Percentiles rank a stretch among this genome's conserved stretches.
Evolutionary conservation across 306 rosid species (phyloP).

Genomic region (Medicago lupulina): DNA sequence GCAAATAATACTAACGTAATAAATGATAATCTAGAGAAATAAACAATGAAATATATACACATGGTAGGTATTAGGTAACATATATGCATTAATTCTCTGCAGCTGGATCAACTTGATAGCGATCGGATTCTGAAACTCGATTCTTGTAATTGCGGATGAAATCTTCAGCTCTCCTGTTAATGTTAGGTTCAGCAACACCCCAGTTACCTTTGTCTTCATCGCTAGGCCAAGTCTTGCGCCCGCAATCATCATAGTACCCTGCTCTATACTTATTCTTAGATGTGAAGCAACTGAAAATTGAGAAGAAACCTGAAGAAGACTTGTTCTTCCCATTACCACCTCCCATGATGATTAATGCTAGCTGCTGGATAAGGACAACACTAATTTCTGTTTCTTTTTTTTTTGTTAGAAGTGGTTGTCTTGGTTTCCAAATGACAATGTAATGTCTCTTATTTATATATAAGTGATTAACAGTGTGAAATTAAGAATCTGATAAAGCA

Average conservation of each 20-base stretch:
- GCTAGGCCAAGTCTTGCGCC: slow-evolving; percentile 57
- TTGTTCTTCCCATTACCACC: slow-evolving; percentile 42
- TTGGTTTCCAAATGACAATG: slow-evolving; percentile 13
- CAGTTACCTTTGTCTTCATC: slow-evolving; percentile 58
- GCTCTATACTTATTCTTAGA: slow-evolving; percentile 41
- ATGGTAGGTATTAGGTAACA: background rate
- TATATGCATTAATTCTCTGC: background rate
- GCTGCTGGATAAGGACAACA: background rate
- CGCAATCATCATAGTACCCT: slow-evolving; percentile 37
- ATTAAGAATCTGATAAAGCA: slow-evolving; percentile 38
- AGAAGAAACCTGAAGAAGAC: slow-evolving; percentile 51
- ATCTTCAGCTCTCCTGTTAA: slow-evolving; percentile 61
- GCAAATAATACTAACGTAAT: background rate
- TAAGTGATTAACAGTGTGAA: background rate
- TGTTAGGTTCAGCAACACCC: slow-evolving; percentile 64
- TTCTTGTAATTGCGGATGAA: slow-evolving; percentile 51
- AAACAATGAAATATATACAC: background rate
- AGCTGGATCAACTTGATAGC: slow-evolving; percentile 39
- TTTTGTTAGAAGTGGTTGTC: background rate
- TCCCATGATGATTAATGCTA: slow-evolving; percentile 44
- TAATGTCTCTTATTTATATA: background rate
- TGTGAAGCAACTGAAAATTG: slow-evolving; percentile 61
- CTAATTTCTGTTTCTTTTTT: background rate
- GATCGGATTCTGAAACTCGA: slow-evolving; percentile 50
- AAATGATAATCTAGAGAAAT: background rate